Percentiles rank a stretch among this genome's conserved stretches.
phyloP scores from a whole-genome alignment of 108 stramenopile genomes.

The Pinguiococcus pyrenoidosus region DNA sequence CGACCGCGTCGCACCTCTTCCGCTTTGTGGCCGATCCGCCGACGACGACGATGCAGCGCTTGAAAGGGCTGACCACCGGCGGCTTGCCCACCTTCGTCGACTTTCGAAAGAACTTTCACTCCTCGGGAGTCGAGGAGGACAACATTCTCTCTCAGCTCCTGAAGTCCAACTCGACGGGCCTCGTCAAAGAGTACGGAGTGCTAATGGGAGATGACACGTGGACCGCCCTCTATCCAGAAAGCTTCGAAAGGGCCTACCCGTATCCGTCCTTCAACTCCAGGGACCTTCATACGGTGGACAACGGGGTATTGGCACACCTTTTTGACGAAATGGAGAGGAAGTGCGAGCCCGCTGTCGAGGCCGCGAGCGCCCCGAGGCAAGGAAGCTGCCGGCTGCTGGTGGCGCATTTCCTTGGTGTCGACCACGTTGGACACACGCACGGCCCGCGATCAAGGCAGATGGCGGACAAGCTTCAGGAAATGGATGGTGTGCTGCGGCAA shows the following conservation, averaged over 20 bases:
- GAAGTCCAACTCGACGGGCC: conserved; percentile 2
- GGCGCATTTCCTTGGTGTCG: conserved; percentile 83
- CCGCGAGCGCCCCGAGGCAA: neutral
- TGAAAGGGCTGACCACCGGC: conserved; percentile 90
- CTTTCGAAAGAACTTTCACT: conserved; percentile 33
- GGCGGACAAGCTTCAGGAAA: conserved; percentile 67
- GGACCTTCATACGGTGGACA: conserved; percentile 91
- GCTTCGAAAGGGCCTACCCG: conserved; percentile 63
- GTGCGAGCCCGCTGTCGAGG: neutral
- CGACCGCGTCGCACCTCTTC: conserved; percentile 33
- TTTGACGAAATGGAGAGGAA: neutral
- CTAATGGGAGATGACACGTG: conserved; percentile 96
- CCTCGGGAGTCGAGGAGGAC: conserved; percentile 38
- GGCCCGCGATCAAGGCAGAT: conserved; percentile 72
- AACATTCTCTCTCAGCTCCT: conserved; percentile 30
- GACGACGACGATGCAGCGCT: conserved; percentile 94
- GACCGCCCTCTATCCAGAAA: conserved; percentile 75
- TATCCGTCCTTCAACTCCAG: conserved; percentile 91
- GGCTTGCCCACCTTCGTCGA: conserved; percentile 90
- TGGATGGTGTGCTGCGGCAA: conserved; percentile 57
- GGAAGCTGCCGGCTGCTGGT: conserved; percentile 50
- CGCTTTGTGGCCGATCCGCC: conserved; percentile 94
- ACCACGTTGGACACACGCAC: conserved; percentile 92
- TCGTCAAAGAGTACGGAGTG: neutral
- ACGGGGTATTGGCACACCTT: conserved; percentile 46